Evolutionary conservation across 805 yeast genomes (phyloP), one percentile per base, ranked within the genome.

Genomic region (Torulaspora microellipsoides): DNA sequence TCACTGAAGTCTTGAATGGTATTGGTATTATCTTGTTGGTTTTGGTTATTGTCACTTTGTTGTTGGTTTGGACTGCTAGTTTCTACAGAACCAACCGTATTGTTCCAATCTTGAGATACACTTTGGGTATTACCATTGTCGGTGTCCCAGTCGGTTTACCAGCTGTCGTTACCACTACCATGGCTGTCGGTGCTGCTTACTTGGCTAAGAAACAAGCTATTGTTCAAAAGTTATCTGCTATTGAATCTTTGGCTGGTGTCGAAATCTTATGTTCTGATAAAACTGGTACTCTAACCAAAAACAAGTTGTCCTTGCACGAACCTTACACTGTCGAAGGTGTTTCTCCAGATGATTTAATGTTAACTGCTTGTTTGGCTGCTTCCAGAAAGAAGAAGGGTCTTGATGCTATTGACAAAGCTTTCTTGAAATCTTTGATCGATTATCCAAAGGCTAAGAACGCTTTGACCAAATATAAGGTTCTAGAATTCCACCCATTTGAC

Each of bases 151-250:
- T 89, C 58, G 96, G 96, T 85, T 81, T 89, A 69, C 96, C 96
- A 71, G 96, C 95, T 69, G 96, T 89, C 66, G 96, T 88, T 59
- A 89, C 96, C 77, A 89, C 96, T 64, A 89, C 96, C 70, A 88
- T 89, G 96, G 97, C 97, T 71, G 97, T 90, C 73, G 97, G 97
- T 82, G 97, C 96, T 70, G 96, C 96, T 67, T 87, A 89, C 84
- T 77, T 89, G 67, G 96, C 96, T 64, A 86, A 88, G 81, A 89
- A 88, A 75, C 87, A 87, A 75, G 96, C 96, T 60, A 89, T 89
- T 78, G 97, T 89, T 63, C 96, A 89, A 75, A 89, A 89, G 70
- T 78, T 89, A 65, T 85, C 95, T 70, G 96, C 96, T 58, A 89
- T 89, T 75, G 97, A 89, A 76, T 89, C 96, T 53, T 77, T 89